Evolutionary conservation across 2,329 filamentous ascomycete species (phyloP), one percentile per base, ranked within the genome.

Genomic region (Penicillium sp.): DNA sequence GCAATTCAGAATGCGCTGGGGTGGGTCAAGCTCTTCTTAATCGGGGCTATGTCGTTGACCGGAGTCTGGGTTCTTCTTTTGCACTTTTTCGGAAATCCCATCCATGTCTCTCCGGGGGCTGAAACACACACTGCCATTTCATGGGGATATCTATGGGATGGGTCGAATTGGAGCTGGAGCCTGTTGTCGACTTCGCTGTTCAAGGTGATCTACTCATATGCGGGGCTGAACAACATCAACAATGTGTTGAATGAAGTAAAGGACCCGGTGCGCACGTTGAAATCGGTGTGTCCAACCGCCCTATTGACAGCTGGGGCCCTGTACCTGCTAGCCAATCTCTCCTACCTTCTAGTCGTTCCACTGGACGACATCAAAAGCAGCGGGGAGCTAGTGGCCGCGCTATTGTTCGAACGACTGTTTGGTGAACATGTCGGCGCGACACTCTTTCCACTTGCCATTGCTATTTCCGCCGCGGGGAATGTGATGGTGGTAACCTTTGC

Each of bases 401-500:
- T 88, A 0, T 85, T 87, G 55, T 87, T 88, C 56, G 76, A 84
- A 53, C 72, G 76, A 6, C 71, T 83, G 0, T 87, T 88, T 64
- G 84, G 84, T 0, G 66, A 72, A 1, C 72, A 72, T 0, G 59
- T 86, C 8, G 85, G 84, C 0, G 75, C 76, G 29, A 74, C 72
- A 1, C 67, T 87, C 1, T 69, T 88, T 2, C 81, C 84, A 0
- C 65, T 87, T 7, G 79, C 81, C 0, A 82, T 89, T 29, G 85
- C 85, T 0, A 68, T 87, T 23, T 87, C 83, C 1, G 84, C 83
- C 0, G 79, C 77, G 1, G 86, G 85, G 0, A 89, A 89, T 62
- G 84, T 89, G 12, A 83, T 89, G 78, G 83, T 87, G 0, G 83
- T 86, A 2, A 82, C 82, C 0, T 89, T 88, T 64, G 77, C 83